Conservation (phyloP, 805 yeast genomes). For the Hanseniaspora vineae region DNA sequence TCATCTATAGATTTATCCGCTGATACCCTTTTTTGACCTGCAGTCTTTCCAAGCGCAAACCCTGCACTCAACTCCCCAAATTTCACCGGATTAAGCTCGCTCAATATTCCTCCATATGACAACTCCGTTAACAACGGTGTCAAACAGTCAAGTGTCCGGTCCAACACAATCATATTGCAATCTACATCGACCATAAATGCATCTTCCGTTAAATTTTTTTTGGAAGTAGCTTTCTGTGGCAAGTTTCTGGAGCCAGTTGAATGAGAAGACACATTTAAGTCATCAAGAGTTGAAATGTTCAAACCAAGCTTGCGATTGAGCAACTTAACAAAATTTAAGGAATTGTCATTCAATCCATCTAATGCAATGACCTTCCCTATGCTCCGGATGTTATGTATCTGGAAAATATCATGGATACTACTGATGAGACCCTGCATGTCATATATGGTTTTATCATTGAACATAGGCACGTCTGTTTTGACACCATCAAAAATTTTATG, state of each 20-base stretch:
- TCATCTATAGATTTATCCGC: constrained; percentile 21
- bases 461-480: too few relatives aligned
- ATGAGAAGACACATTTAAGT: too few relatives aligned
- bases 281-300: too few relatives aligned
- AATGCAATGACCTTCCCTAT: not conserved
- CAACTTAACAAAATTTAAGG: not conserved
- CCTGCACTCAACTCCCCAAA: constrained; percentile 23
- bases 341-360: not conserved
- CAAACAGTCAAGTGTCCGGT: constrained; percentile 61
- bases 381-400: not conserved
- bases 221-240: too few relatives aligned
- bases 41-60: constrained; percentile 12
- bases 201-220: not conserved
- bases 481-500: too few relatives aligned
- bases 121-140: constrained; percentile 65
- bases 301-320: not conserved
- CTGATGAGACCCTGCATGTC: not conserved
- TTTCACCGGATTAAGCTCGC: constrained; percentile 49
- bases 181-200: constrained; percentile 18
- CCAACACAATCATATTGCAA: constrained; percentile 65
- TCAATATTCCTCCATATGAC: constrained; percentile 71
- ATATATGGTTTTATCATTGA: not conserved
- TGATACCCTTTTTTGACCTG: constrained; percentile 7
- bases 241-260: too few relatives aligned
- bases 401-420: not conserved